Evolutionary conservation across 2,329 filamentous ascomycete species (phyloP).

Genomic region (Xylariaceae sp.): DNA sequence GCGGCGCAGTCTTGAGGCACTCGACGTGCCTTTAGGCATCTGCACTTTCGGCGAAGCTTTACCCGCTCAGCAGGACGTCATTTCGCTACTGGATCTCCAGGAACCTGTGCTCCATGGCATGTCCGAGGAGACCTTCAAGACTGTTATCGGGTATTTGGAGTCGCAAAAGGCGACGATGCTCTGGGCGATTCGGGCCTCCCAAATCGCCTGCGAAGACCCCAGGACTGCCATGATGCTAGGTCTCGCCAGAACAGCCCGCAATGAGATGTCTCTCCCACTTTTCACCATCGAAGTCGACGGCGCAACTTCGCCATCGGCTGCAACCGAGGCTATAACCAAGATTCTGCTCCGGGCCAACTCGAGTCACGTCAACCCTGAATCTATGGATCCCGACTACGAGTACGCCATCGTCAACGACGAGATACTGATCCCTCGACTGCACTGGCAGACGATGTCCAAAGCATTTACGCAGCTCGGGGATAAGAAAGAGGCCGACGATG

Average conservation of each 20-base stretch:
- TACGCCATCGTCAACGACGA: no score
- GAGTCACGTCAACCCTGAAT: no score
- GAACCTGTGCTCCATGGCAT: background rate
- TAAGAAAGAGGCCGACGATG: no score
- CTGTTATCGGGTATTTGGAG: background rate
- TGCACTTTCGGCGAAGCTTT: background rate
- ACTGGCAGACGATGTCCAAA: no score
- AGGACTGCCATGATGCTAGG: background rate
- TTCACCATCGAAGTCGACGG: conserved; percentile 3
- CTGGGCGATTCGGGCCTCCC: background rate
- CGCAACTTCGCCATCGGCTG: no score
- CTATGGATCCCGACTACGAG: no score
- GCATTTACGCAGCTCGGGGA: no score
- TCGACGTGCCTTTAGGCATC: background rate
- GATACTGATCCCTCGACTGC: no score
- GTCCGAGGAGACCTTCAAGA: background rate
- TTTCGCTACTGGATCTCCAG: conserved; percentile 3
- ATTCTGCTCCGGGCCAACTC: no score
- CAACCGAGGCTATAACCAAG: no score
- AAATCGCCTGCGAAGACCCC: background rate
- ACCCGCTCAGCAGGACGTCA: conserved; percentile 1
- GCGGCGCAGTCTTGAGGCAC: background rate
- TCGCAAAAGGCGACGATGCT: background rate
- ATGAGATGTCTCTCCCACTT: background rate
- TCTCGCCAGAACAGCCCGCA: background rate